phyloP scores from a whole-genome alignment of 257 asterid species.

The Ocimum tenuiflorum region DNA sequence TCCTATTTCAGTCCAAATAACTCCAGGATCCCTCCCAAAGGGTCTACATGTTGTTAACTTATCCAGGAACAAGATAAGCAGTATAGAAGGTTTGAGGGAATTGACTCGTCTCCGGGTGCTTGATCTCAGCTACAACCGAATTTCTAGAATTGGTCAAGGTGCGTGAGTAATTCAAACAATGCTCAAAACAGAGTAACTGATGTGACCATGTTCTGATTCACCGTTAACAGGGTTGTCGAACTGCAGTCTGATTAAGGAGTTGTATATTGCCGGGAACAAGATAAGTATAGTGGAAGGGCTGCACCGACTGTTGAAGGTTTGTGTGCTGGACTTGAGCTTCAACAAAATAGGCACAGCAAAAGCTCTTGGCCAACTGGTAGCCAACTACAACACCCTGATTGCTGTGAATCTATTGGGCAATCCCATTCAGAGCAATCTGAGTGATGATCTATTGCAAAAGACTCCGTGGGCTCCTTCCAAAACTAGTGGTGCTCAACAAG shows the following conservation, averaged over 20 bases:
- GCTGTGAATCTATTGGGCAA: constrained; percentile 73
- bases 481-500: constrained; percentile 54
- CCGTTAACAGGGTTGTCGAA: constrained; percentile 52
- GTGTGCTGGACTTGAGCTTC: constrained; percentile 69
- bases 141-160: constrained; percentile 81
- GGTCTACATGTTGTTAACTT: constrained; percentile 73
- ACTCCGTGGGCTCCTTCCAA: constrained; percentile 57
- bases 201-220: not conserved
- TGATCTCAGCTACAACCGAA: constrained; percentile 77
- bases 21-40: constrained; percentile 73
- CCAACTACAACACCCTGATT: constrained; percentile 56
- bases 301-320: constrained; percentile 69
- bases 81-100: constrained; percentile 77
- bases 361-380: constrained; percentile 80
- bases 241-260: constrained; percentile 64
- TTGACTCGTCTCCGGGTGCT: constrained; percentile 64
- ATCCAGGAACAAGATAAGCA: constrained; percentile 66
- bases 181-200: constrained; percentile 4
- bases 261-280: constrained; percentile 78
- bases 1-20: constrained; percentile 48
- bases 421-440: constrained; percentile 61
- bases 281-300: constrained; percentile 74
- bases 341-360: constrained; percentile 71
- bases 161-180: no score
- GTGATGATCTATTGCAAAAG: constrained; percentile 61